These are phyloP conservation scores for Kwoniella newhampshirensis DNA, from an alignment of 768 basidiomycete genomes.

Conservation along the genomic window DNA sequence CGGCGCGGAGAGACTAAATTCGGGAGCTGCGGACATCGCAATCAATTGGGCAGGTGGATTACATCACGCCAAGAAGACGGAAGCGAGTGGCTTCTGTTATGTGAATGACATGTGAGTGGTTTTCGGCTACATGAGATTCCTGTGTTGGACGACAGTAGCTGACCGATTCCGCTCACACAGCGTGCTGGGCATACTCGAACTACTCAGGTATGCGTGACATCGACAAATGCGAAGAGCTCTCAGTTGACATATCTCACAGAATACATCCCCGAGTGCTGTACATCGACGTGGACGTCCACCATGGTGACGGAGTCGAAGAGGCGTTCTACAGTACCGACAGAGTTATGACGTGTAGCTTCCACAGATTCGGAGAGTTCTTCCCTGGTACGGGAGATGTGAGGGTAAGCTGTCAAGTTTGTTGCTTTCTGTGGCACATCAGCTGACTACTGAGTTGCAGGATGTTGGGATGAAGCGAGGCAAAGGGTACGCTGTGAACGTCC, in stretches of 20 bases:
- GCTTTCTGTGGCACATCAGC: background rate
- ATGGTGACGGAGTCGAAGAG: conserved; percentile 98
- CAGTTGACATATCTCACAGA: conserved; percentile 23
- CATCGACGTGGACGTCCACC: conserved; percentile 97
- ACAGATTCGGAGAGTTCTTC: conserved; percentile 95
- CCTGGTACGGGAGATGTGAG: conserved; percentile 79
- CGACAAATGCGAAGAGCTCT: background rate
- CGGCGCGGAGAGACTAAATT: conserved; percentile 75
- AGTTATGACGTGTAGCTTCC: conserved; percentile 95
- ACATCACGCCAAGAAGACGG: conserved; percentile 98
- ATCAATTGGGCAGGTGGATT: conserved; percentile 99
- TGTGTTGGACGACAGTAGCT: background rate
- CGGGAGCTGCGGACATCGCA: conserved; percentile 74
- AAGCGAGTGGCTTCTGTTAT: conserved; percentile 98
- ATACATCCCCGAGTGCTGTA: conserved; percentile 78
- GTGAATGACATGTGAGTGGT: conserved; percentile 64
- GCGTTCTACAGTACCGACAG: conserved; percentile 97
- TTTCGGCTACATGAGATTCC: background rate
- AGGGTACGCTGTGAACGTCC: conserved; percentile 88
- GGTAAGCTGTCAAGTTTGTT: conserved; percentile 19
- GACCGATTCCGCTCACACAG: conserved; percentile 57
- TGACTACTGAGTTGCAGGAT: conserved; percentile 60
- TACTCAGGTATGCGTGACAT: too few relatives aligned
- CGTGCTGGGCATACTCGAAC: conserved; percentile 87
- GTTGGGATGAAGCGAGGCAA: conserved; percentile 74